phyloP scores from a whole-genome alignment of 2,329 filamentous ascomycete genomes.

The Penicillium sp. region DNA sequence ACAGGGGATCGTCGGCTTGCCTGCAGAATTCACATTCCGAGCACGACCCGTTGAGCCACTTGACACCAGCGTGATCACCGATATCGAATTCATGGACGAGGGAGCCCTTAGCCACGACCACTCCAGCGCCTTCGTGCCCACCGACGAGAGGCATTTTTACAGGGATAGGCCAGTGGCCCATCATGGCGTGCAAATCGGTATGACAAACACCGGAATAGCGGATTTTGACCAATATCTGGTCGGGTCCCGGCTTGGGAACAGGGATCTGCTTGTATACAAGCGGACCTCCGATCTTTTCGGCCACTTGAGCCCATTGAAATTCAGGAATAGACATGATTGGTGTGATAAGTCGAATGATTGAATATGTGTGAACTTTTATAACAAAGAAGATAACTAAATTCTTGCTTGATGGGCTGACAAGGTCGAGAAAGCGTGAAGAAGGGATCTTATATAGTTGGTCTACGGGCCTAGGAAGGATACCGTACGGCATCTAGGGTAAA shows the following conservation, averaged over 20 bases:
- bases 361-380: background rate
- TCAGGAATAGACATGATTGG: constrained; percentile 57
- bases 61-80: constrained; percentile 82
- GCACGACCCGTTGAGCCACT: constrained; percentile 88
- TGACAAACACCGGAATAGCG: constrained; percentile 89
- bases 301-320: constrained; percentile 87
- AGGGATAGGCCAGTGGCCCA: constrained; percentile 81
- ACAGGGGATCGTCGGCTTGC: constrained; percentile 76
- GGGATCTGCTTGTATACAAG: constrained; percentile 59
- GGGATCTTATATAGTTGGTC: constrained; percentile 4
- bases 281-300: constrained; percentile 70
- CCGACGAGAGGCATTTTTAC: constrained; percentile 82
- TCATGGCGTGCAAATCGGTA: constrained; percentile 76
- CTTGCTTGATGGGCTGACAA: background rate
- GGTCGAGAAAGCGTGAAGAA: background rate
- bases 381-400: background rate
- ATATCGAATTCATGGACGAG: constrained; percentile 74
- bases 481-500: background rate
- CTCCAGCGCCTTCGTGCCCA: constrained; percentile 73
- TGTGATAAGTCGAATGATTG: background rate
- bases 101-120: constrained; percentile 77
- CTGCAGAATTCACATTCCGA: constrained; percentile 80
- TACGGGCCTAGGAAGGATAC: background rate
- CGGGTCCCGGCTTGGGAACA: constrained; percentile 73
- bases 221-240: constrained; percentile 89